Conservation (phyloP, 139 green algal species). For the Closterium sp. region DNA sequence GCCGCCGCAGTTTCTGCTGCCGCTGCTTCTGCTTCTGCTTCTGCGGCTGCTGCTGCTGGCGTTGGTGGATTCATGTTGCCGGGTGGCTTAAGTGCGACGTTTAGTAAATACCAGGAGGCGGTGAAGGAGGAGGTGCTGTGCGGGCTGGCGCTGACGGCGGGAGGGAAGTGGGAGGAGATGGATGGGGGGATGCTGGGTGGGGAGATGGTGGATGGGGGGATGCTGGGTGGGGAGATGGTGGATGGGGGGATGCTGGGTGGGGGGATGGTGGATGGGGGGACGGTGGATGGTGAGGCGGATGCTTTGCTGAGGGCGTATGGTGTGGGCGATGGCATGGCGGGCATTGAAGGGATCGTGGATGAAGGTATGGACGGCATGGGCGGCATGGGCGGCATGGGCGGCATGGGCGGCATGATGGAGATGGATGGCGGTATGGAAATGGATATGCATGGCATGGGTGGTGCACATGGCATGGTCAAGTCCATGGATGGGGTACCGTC, state of each 20-base stretch:
- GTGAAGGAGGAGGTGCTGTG: background rate
- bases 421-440: background rate
- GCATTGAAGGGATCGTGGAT: background rate
- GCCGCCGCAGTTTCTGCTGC: background rate
- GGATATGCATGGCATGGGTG: background rate
- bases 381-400: slow-evolving; percentile 51
- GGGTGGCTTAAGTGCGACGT: background rate
- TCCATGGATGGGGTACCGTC: background rate
- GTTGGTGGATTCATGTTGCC: background rate
- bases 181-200: background rate
- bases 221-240: background rate
- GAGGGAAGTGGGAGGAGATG: background rate
- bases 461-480: background rate
- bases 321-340: background rate
- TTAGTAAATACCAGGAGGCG: background rate
- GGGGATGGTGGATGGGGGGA: background rate
- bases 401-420: slow-evolving; percentile 41
- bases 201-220: too few species aligned
- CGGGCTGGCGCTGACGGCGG: background rate
- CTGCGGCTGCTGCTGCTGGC: background rate
- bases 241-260: background rate
- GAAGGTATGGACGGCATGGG: slow-evolving; percentile 23
- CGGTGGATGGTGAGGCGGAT: background rate
- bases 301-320: background rate
- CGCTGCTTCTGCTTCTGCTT: background rate